Conservation (phyloP, 352 stramenopile genomes). For the Phytophthora cryptogea region DNA sequence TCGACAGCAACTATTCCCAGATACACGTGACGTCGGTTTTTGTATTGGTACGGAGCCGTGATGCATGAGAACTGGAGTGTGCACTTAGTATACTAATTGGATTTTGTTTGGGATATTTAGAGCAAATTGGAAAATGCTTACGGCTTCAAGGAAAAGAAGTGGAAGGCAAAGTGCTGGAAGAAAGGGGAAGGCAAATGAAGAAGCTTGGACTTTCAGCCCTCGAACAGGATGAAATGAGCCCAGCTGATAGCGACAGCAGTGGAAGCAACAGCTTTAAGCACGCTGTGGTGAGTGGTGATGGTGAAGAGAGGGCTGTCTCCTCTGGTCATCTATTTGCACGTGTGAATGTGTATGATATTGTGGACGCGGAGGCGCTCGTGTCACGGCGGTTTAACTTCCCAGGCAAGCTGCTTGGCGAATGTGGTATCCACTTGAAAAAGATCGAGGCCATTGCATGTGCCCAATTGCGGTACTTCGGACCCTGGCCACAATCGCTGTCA, state of each 20-base stretch:
- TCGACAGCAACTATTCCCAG: slow-evolving; percentile 70
- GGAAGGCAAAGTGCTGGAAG: slow-evolving; percentile 59
- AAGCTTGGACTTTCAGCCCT: slow-evolving; percentile 51
- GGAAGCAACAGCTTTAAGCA: slow-evolving; percentile 33
- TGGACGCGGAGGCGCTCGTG: slow-evolving; percentile 46
- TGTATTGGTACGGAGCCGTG: slow-evolving; percentile 57
- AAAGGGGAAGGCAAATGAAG: slow-evolving; percentile 65
- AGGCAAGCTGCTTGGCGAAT: slow-evolving; percentile 62
- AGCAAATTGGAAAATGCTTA: slow-evolving; percentile 85
- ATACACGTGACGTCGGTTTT: slow-evolving; percentile 78
- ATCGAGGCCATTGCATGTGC: slow-evolving; percentile 59
- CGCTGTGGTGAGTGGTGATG: slow-evolving; percentile 27
- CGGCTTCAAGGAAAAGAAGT: slow-evolving; percentile 59
- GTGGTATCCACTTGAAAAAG: slow-evolving; percentile 68
- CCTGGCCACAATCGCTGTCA: slow-evolving; percentile 33
- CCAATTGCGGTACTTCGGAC: slow-evolving; percentile 59
- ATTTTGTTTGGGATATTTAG: slow-evolving; percentile 24
- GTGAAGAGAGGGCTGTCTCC: slow-evolving; percentile 22
- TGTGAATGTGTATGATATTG: slow-evolving; percentile 43
- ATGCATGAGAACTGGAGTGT: background rate
- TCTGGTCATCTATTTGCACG: slow-evolving; percentile 35
- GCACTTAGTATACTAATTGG: background rate
- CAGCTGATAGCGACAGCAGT: slow-evolving; percentile 23
- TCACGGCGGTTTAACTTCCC: slow-evolving; percentile 71
- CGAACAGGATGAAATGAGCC: slow-evolving; percentile 35